Evolutionary conservation across 495 filamentous ascomycete genomes (phyloP).

Genomic region (Hyphodiscus hymeniophilus): DNA sequence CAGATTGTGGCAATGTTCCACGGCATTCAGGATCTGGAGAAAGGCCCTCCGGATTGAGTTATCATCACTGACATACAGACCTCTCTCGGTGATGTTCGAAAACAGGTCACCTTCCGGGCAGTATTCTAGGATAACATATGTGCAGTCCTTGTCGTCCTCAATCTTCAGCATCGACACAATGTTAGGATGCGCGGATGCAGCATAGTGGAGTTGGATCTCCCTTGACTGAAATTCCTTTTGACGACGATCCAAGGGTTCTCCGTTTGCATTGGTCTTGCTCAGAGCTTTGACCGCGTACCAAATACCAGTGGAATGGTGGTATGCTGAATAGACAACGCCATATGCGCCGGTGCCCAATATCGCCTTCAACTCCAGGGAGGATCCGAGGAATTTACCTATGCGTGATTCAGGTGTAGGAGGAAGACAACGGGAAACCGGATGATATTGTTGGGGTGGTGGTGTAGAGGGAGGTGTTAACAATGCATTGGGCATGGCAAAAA

Average conservation of each 20-base stretch:
- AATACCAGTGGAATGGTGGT: slow-evolving; percentile 74
- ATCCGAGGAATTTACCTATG: slow-evolving; percentile 20
- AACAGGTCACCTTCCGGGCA: slow-evolving; percentile 97
- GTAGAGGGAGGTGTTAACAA: slow-evolving; percentile 13
- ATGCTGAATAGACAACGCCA: slow-evolving; percentile 90
- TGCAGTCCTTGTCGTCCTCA: slow-evolving; percentile 86
- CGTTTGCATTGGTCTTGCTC: slow-evolving; percentile 66
- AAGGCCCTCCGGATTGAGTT: slow-evolving; percentile 77
- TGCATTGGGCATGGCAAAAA: slow-evolving; percentile 12
- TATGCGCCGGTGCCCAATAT: slow-evolving; percentile 94
- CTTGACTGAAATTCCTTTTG: slow-evolving; percentile 85
- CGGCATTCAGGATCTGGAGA: slow-evolving; percentile 95
- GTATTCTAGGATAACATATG: slow-evolving; percentile 94
- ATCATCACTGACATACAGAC: slow-evolving; percentile 91
- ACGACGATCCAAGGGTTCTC: slow-evolving; percentile 71
- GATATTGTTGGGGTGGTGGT: slow-evolving; percentile 16
- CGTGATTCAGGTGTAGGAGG: slow-evolving; percentile 20
- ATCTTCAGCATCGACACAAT: slow-evolving; percentile 93
- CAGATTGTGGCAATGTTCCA: slow-evolving; percentile 84
- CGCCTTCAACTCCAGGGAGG: slow-evolving; percentile 17
- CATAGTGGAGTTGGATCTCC: slow-evolving; percentile 86
- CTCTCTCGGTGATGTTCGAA: slow-evolving; percentile 90
- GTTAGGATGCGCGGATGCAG: slow-evolving; percentile 81
- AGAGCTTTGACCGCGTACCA: slow-evolving; percentile 95
- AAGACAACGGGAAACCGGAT: background rate